Base-by-base conservation (phyloP, 208 protist genomes). In the Leishmania gerbilli region DNA sequence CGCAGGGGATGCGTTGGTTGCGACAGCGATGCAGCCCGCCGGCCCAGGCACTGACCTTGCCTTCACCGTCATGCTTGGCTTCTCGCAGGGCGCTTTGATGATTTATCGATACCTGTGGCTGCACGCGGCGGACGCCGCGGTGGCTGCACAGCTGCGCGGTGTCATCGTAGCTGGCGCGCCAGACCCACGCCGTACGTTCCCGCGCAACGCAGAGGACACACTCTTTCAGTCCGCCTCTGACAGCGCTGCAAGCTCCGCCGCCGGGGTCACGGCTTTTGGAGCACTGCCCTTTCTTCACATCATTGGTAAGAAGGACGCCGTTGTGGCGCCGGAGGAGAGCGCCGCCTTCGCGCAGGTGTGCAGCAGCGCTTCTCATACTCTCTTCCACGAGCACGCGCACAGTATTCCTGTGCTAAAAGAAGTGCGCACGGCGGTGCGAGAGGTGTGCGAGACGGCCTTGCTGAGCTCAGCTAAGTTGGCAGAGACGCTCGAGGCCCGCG, bases 351-450 rank as follows among this genome's bases (percentile, higher is more conserved):
- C 89, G 37, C 71, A 84, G 78, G 90, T 85, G 11, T 95, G 92
- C 76, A 88, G 88, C 60, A 80, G 86, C 21, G 64, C 87, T 21
- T 88, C 90, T 27, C 85, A 87, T 42, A n/a, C 92, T 31, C 71
- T 94, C 51, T 74, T 86, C 19, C 95, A 97, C 85, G 92, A 93
- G 24, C 95, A 97, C 84, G 93, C 90, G 31, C 95, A 97, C 87
- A 93, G 89, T 81, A 79, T 96, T n/a, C 92, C 95, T 19, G 84
- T 90, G 51, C 82, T 92, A 37, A 85, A 94, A 77, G 84, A 79
- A 62, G 77, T 93, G 53, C 69, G 89, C 4, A 21, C 17, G 3
- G 77, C 86, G 0, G 82, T 96, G 40, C 79, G 87, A 11, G 78
- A 81, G 2, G 90, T 97, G 24, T 88, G 86, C 34, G 81, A 68